Evolutionary conservation across 2,329 filamentous ascomycete genomes (phyloP), one percentile per base, ranked within the genome.

Genomic region (Ophioceras dolichostomum): DNA sequence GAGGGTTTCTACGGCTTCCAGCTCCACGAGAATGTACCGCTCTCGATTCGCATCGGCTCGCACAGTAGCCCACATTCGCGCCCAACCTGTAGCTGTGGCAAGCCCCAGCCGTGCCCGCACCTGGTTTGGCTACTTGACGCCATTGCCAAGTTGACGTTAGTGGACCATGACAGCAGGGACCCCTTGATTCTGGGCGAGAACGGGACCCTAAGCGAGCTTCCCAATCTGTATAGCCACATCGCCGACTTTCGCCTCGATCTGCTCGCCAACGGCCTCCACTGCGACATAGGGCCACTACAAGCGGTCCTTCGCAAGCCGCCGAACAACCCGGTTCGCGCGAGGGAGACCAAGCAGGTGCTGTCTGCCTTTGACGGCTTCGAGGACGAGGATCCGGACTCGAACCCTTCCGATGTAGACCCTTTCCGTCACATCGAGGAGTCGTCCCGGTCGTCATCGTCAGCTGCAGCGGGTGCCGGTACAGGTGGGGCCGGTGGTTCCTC

Each of bases 61-160:
- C 49, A 57, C 0, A 50, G 51, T 21, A 62, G 61, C 42, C 58
- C 49, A 24, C 59, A 57, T 34, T 54, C 64, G 2, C 48, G 47
- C 1, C 60, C 70, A 4, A 58, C 50, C 14, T 75, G 70, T 52
- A 67, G 63, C 20, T 73, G 70, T 41, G 48, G 45, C 49, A 40
- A 42, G n/a, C 43, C 46, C 32, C 44, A 48, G 26, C 65, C 64
- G 0, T 74, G 70, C 47, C 57, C 61, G 10, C 71, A 75, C 41
- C 52, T 70, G 21, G 49, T 75, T 20, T 73, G 69, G 68, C 57
- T 75, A 12, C 60, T 71, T 34, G 70, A 75, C 50, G 64, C 64
- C 46, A 58, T 75, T 21, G 57, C 64, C 16, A 63, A 62, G 37
- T 62, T 71, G 46, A 60, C 63, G 3, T 48, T 68, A 4, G 63